A percentile compares a stretch with the other conserved stretches of the same genome.
Conservation (phyloP, 768 basidiomycete species). For the Boletus huronensis region DNA sequence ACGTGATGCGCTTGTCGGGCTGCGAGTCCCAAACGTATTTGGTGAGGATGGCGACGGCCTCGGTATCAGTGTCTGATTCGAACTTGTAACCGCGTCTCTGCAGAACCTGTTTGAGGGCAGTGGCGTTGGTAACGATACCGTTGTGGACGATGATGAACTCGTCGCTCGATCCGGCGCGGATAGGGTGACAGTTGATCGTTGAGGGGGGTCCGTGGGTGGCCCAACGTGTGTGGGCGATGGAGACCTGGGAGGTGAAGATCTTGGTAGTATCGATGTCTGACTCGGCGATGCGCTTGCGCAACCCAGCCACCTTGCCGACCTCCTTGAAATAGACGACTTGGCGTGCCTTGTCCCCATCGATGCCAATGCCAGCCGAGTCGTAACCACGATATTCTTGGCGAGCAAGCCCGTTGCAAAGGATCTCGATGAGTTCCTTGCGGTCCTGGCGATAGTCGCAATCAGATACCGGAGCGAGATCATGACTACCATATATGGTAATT, state of each 20-base stretch:
- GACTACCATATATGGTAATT: constrained; percentile 22
- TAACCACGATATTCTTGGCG: constrained; percentile 98
- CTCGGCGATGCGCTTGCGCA: constrained; percentile 83
- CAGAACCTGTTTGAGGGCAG: constrained; percentile 85
- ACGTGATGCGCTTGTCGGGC: constrained; percentile 77
- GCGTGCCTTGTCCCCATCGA: constrained; percentile 87
- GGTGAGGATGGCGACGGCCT: constrained; percentile 91
- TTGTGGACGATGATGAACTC: constrained; percentile 98
- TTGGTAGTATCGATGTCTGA: constrained; percentile 71
- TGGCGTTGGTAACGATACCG: constrained; percentile 95
- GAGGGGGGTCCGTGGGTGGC: constrained; percentile 95
- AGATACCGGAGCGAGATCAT: constrained; percentile 9
- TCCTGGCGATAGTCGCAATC: constrained; percentile 44
- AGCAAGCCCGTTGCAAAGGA: constrained; percentile 85
- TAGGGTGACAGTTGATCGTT: constrained; percentile 89
- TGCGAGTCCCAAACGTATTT: constrained; percentile 98
- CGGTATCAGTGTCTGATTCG: constrained; percentile 95
- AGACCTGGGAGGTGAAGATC: constrained; percentile 80
- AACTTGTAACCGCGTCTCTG: constrained; percentile 96
- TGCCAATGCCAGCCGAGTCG: constrained; percentile 86
- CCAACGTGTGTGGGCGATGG: constrained; percentile 99
- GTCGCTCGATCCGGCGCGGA: constrained; percentile 71
- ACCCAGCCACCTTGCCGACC: constrained; percentile 93
- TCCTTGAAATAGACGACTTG: constrained; percentile 89
- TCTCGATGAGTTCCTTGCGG: constrained; percentile 87